phyloP scores from a whole-genome alignment of 768 basidiomycete species.

The Brasilioporus rufonigricans region DNA sequence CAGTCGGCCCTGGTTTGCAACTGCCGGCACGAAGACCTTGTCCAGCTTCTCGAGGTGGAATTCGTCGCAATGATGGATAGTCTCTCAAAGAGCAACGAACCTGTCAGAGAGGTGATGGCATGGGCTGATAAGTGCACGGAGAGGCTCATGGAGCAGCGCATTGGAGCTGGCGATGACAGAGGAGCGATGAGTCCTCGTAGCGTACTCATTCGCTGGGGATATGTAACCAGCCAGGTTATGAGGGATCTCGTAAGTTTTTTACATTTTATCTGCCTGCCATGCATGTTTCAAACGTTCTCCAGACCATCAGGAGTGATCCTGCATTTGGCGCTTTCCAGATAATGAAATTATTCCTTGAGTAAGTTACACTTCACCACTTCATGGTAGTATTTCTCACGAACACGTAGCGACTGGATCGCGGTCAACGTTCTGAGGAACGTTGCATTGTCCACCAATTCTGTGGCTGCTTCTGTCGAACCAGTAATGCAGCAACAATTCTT shows the following conservation, averaged over 20 bases:
- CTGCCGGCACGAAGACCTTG: slow-evolving; percentile 85
- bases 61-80: slow-evolving; percentile 76
- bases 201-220: slow-evolving; percentile 87
- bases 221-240: slow-evolving; percentile 92
- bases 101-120: slow-evolving; percentile 82
- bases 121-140: slow-evolving; percentile 94
- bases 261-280: neutral
- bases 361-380: slow-evolving; percentile 30
- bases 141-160: slow-evolving; percentile 71
- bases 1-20: slow-evolving; percentile 93
- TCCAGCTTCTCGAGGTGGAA: slow-evolving; percentile 82
- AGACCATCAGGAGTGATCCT: slow-evolving; percentile 92
- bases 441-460: slow-evolving; percentile 86
- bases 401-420: slow-evolving; percentile 83
- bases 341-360: slow-evolving; percentile 88
- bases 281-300: slow-evolving; percentile 5
- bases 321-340: slow-evolving; percentile 93
- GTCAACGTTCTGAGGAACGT: slow-evolving; percentile 85
- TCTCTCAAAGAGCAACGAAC: slow-evolving; percentile 68
- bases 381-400: slow-evolving; percentile 17
- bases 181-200: slow-evolving; percentile 83
- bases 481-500: slow-evolving; percentile 91
- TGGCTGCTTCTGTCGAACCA: slow-evolving; percentile 88
- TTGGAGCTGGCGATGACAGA: slow-evolving; percentile 63
- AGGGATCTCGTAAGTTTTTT: slow-evolving; percentile 68